Base-by-base conservation (phyloP, 805 yeast genomes). In the Wickerhamomyces alni region DNA sequence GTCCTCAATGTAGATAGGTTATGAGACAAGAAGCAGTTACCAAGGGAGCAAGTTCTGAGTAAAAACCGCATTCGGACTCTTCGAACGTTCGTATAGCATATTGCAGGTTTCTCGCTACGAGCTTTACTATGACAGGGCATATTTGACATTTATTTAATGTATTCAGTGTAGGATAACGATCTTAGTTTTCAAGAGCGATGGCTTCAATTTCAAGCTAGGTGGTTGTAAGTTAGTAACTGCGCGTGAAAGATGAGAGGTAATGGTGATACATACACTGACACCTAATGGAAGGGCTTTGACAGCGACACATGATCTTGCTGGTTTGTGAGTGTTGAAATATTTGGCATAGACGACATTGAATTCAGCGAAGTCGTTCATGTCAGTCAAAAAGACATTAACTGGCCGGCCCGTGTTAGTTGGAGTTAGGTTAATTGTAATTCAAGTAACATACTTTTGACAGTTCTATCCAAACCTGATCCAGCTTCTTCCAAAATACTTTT, bases 251-350 rank as follows among this genome's bases (percentile, higher is more conserved):
- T 9, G 5, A 13, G 28, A 9, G n/a, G n/a, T 26, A 26, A 26
- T 9, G n/a, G 8, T 6, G 28, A 15, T 21, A 58, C 62, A 19
- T 50, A 70, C 72, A 46, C 77, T 85, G 45, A 80, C 87, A 45
- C 87, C 87, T 63, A 93, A 76, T 45, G 99, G 99, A 54, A 93
- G 80, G 47, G 77, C 80, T 65, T 80, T 82, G 47, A 89, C 98
- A 33, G 97, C 97, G 54, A 93, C 95, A 72, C 97, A 93, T 2
- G 97, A 86, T 76, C 99, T 87, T 30, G 98, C 98, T 33, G 99
- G 98, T 63, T 82, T 83, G 68, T 82, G 91, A 35, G 65, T 69
- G 57, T 61, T 73, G 69, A 87, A 87, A 66, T 84, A 81, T 63
- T 80, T 62, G 37, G 77, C 79, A 67, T 93, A 93, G 38, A 86